Base-by-base conservation (phyloP, 495 filamentous ascomycete genomes). In the Xylaria telfairii region DNA sequence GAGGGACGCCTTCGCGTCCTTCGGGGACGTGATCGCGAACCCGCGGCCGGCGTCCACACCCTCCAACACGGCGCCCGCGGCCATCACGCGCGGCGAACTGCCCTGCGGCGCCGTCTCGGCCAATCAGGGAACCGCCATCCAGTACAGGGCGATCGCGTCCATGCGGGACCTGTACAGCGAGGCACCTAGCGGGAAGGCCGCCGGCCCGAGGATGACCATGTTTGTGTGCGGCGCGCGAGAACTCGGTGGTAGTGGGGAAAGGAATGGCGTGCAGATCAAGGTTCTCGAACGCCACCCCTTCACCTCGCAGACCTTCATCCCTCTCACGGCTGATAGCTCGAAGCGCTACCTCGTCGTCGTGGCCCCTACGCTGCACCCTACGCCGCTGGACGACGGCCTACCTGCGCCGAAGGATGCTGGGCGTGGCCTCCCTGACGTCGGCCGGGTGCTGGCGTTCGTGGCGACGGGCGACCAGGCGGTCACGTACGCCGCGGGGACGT, bases 231-330 rank as follows among this genome's bases (percentile, higher is more conserved):
- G 90, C 37, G 92, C 94, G 17, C 87, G 94, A 34, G 49, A 67
- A 39, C 75, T 80, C 21, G 60, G 30, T 2, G 7, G 9, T 37
- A 1, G 71, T n/a, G 60, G 0, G 71, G 60, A 17, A 19, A 47
- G 13, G 54, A 42, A 24, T 19, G 21, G 73, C 67, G 93, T 97
- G 78, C 83, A 89, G 44, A 87, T 97, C 54, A 78, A 82, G 7
- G 89, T 97, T 68, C 89, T 99, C 49, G 96, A 99, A 79, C 90
- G 96, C 28, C 96, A 99, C 78, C 96, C 96, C 0, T 98, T 88
- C 82, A 97, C 96, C 21, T 91, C 92, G 30, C 96, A 99, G 79
- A 96, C 94, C 0, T 98, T 99, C 80, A 87, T 93, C 47, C 96
- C 96, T 0, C 82, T 97, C 21, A 90, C 89, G 66, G 78, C 92